Evolutionary conservation across 345 rosid genomes (phyloP), one percentile per base, ranked within the genome.

Genomic region (Gossypium mustelinum): DNA sequence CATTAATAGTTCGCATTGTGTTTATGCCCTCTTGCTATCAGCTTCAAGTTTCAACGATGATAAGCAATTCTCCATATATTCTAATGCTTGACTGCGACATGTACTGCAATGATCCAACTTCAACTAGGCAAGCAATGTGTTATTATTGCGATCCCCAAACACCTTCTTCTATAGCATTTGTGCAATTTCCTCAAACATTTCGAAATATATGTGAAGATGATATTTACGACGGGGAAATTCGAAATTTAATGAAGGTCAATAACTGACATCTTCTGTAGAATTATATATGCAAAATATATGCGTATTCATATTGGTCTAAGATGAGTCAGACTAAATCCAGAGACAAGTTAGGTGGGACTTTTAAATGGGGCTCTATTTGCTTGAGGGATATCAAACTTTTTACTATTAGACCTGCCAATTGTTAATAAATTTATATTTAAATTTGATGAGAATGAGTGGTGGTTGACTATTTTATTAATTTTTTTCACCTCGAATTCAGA

Each of bases 121-220:
- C 92, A 0, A 82, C 85, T 16, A 78, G 70, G 58, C 85, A 83
- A 61, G 88, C 88, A 9, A 79, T 85, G 82, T 86, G 92, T 72
- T 83, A 75, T 74, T 76, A 77, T 27, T 64, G 71, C 25, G 89
- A 86, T 69, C 86, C 87, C 13, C 5, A 56, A 4, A 65, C 78
- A 16, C 69, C 82, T 11, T 9, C 66, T 43, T 76, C 84, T 0
- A 56, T 86, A 18, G 84, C 84, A 0, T 86, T 81, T n/a, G 83
- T 88, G n/a, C 85, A 79, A 13, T 85, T 86, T 73, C 88, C 92
- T 56, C 88, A 83, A 41, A 78, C 34, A n/a, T 88, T 86, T 27
- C 65, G 70, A 22, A 78, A 76, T n/a, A 63, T 85, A 34, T 75
- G 82, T 60, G 22, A 70, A 17, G 67, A 73, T 1, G 89, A 88